Evolutionary conservation across 805 yeast genomes (phyloP), one percentile per base, ranked within the genome.

Genomic region (Yarrowia divulgata): DNA sequence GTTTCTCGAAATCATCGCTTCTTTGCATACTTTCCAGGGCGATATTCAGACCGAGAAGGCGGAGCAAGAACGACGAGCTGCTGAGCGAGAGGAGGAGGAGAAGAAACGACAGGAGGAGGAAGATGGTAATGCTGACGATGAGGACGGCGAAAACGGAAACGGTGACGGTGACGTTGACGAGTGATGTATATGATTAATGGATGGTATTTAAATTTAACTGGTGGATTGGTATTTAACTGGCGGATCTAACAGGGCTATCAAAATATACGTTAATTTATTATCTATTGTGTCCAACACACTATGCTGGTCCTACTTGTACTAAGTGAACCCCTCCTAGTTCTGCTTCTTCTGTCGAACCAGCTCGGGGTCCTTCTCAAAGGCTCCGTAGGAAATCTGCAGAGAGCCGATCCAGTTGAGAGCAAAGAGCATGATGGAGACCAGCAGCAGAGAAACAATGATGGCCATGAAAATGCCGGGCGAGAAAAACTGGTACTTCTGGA

Each of bases 381-480:
- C 88, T 72, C 87, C 87, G 81, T 93, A 92, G 75, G 94, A 85
- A 73, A 93, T 90, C 75, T 90, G 88, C 73, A 93, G 79, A 23
- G 88, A 82, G 32, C 86, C 76, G 60, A 91, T 80, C 95, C 97
- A 91, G 66, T 85, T 75, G 71, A 92, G 82, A 16, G 96, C 94
- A 66, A 84, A 80, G 63, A 82, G 75, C 69, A 91, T 80, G 49
- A 91, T 82, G 43, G 79, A 79, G 23, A 91, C 69, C 72, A 93
- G 80, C 71, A 91, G 77, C 13, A 84, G 77, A 2, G 91, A 82
- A 18, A 91, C 92, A 52, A 93, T 78, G 70, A 89, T 79, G 69
- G 89, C 84, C 88, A 90, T 89, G 80, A 91, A 87, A 70, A 94
- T 81, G 23, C 97, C 98, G 16, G 93, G 88, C 13, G 92, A 84